A percentile compares a stretch with the other conserved stretches of the same genome.
These are phyloP conservation scores for Deinandra increscens DNA, from an alignment of 129 eudicot species.

Conservation along the genomic window DNA sequence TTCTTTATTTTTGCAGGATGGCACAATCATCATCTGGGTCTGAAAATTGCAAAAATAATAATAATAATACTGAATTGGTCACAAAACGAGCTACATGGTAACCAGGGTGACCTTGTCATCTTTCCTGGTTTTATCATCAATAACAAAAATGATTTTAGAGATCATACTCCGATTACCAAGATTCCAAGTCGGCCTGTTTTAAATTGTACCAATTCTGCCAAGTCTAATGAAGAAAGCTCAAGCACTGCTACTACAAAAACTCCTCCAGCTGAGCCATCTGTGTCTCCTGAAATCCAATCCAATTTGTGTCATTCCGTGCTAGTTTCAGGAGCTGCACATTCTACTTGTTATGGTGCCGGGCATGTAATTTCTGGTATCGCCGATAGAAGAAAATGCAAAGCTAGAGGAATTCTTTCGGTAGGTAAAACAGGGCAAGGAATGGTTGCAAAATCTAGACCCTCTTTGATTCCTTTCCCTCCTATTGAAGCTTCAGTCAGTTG, in stretches of 20 bases:
- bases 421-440: constrained; percentile 19
- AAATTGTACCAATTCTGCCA: constrained; percentile 20
- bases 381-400: constrained; percentile 73
- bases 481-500: constrained; percentile 81
- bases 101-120: constrained; percentile 31
- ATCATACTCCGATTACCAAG: constrained; percentile 55
- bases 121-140: constrained; percentile 29
- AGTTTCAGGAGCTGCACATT: constrained; percentile 39
- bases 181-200: constrained; percentile 38
- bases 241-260: constrained; percentile 39
- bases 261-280: constrained; percentile 77
- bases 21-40: constrained; percentile 31
- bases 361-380: constrained; percentile 69
- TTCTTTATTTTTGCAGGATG: constrained; percentile 24
- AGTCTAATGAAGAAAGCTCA: constrained; percentile 30
- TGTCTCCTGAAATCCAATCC: constrained; percentile 85
- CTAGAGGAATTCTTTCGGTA: constrained; percentile 71
- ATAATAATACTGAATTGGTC: constrained; percentile 9
- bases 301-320: constrained; percentile 36
- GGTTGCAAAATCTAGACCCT: constrained; percentile 34
- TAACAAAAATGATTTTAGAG: constrained; percentile 32
- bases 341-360: constrained; percentile 80
- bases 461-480: constrained; percentile 65
- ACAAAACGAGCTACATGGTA: not conserved
- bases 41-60: constrained; percentile 8